Base-by-base conservation (phyloP, 495 filamentous ascomycete species). In the Jackrogersella minutella region DNA sequence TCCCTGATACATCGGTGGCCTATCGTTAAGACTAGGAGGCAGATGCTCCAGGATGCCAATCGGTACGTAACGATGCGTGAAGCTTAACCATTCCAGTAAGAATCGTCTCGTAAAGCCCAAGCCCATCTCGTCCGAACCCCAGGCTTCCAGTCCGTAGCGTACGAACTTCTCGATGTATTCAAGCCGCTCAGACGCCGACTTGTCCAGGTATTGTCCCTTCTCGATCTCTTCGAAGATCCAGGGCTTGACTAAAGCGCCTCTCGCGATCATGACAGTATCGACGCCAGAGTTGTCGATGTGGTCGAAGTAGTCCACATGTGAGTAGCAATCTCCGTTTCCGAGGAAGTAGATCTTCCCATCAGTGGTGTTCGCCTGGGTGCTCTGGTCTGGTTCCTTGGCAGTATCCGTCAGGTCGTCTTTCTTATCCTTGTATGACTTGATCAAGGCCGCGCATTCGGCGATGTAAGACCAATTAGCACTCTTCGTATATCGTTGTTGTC, bases 181-280 rank as follows among this genome's bases (percentile, higher is more conserved):
- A 36, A 99, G 79, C 31, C 95, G 89, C 84, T 99, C 95, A 0
- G 87, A 82, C 7, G 93, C 90, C 13, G 90, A 90, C 73, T 98
- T 99, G 80, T 99, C 95, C 14, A 99, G 84, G 68, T 98, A 97
- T 76, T 98, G 96, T 1, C 91, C 90, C 31, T 85, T 83, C 62
- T 90, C 87, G 61, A 99, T 98, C 76, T 99, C 95, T 73, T 98
- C 95, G 73, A 97, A 99, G 50, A 99, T 77, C 95, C 95, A 99
- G 1, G 96, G 93, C 78, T 98, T 99, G 77, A 97, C 90, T 60
- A 98, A 80, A 5, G 94, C 93, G 41, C 94, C 94, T 54, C 94
- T 88, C 11, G 86, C 94, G 52, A 97, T 84, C 94, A 98, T 98
- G 64, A 96, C 90, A 8, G 84, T 85, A 78, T 97, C 93, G 14